Conservation (phyloP, 352 stramenopile species). For the Pythium utonaiense region DNA sequence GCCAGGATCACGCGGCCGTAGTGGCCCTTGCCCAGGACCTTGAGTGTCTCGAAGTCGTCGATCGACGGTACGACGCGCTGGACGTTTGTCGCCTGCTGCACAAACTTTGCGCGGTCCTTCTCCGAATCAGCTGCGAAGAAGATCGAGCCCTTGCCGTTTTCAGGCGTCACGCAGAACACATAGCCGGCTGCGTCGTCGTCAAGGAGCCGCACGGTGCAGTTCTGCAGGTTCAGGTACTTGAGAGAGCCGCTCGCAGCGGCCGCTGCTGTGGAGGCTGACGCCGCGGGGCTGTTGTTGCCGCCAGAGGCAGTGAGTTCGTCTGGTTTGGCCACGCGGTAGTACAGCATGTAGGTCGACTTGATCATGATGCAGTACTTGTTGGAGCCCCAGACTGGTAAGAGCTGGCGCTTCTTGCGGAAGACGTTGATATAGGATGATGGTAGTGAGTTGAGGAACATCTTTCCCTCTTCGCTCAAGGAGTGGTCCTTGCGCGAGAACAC, state of each 20-base stretch:
- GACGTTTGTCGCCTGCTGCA: slow-evolving; percentile 42
- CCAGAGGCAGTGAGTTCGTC: slow-evolving; percentile 29
- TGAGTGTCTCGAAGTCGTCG: slow-evolving; percentile 77
- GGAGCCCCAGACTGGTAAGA: slow-evolving; percentile 80
- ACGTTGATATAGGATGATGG: slow-evolving; percentile 79
- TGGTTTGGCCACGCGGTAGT: slow-evolving; percentile 67
- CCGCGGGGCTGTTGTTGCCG: slow-evolving; percentile 5
- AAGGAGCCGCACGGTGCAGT: slow-evolving; percentile 72
- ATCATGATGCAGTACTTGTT: slow-evolving; percentile 87
- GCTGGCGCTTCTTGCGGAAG: slow-evolving; percentile 80
- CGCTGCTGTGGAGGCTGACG: neutral
- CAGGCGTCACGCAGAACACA: slow-evolving; percentile 69
- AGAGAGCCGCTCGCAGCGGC: slow-evolving; percentile 15
- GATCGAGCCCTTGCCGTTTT: slow-evolving; percentile 60
- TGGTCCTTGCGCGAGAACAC: slow-evolving; percentile 73
- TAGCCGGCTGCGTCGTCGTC: slow-evolving; percentile 73
- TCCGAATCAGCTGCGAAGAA: slow-evolving; percentile 80
- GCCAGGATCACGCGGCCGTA: slow-evolving; percentile 83
- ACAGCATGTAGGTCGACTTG: slow-evolving; percentile 84
- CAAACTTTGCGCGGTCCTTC: slow-evolving; percentile 84
- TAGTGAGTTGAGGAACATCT: slow-evolving; percentile 81
- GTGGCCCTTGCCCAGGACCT: slow-evolving; percentile 78
- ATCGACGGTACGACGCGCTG: slow-evolving; percentile 51
- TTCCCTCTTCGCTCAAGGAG: slow-evolving; percentile 72
- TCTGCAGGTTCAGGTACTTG: slow-evolving; percentile 81